Evolutionary conservation across 2,329 filamentous ascomycete species (phyloP).

Genomic region (Sclerotinia subarctica): DNA sequence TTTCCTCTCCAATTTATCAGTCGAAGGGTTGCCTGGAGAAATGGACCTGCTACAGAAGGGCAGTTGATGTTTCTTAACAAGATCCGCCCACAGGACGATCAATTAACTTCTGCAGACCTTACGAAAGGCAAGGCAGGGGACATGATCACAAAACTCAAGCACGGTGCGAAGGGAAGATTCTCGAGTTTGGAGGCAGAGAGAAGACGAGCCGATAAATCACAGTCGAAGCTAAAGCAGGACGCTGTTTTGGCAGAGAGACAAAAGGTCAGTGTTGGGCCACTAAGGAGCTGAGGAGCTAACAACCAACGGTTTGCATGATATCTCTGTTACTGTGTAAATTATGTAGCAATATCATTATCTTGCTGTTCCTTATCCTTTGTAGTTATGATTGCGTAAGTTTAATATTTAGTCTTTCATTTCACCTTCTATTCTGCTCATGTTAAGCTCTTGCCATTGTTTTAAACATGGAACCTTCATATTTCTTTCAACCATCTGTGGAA

Average conservation of each 20-base stretch:
- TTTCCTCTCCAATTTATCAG: slow-evolving; percentile 68
- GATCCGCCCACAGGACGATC: slow-evolving; percentile 52
- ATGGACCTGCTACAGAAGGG: slow-evolving; percentile 57
- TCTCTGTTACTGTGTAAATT: neutral
- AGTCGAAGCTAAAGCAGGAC: slow-evolving; percentile 42
- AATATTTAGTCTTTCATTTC: too few relatives aligned
- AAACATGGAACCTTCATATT: neutral
- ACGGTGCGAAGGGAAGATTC: slow-evolving; percentile 70
- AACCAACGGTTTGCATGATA: slow-evolving; percentile 18
- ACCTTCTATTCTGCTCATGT: neutral
- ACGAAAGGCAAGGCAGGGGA: slow-evolving; percentile 80
- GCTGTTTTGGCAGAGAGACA: slow-evolving; percentile 46
- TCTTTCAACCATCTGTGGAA: neutral
- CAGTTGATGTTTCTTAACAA: slow-evolving; percentile 71
- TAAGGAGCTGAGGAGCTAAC: slow-evolving; percentile 35
- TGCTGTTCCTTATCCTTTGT: neutral
- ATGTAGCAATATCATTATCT: neutral
- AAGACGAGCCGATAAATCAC: slow-evolving; percentile 46
- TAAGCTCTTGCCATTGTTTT: neutral
- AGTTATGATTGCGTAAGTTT: neutral
- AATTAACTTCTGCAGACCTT: slow-evolving; percentile 54
- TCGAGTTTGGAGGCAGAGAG: slow-evolving; percentile 51
- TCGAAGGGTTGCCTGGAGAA: slow-evolving; percentile 67
- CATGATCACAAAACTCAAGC: slow-evolving; percentile 89
- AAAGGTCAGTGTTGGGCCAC: slow-evolving; percentile 54